These are phyloP conservation scores for Alnus glutinosa DNA, from an alignment of 306 rosid genomes.

Conservation along the genomic window DNA sequence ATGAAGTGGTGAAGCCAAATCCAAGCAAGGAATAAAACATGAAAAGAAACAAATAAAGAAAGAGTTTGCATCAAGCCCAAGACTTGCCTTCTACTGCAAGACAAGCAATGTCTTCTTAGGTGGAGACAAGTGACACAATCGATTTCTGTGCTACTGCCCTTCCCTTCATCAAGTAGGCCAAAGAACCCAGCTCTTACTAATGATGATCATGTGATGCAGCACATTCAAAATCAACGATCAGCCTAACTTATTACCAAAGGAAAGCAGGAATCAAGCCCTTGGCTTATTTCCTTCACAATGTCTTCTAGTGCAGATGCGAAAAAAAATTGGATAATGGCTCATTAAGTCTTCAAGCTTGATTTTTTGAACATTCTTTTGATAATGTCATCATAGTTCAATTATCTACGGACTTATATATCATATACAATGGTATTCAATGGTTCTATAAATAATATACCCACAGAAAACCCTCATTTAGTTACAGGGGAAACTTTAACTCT, in stretches of 20 bases:
- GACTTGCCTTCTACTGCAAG: neutral
- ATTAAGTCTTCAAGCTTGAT: neutral
- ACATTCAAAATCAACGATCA: neutral
- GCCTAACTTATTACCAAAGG: neutral
- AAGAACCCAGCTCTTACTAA: neutral
- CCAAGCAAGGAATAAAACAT: neutral
- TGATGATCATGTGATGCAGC: slow-evolving; percentile 2
- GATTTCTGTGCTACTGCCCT: neutral
- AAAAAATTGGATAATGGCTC: neutral
- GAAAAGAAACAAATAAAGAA: neutral
- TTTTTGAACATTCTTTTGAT: neutral
- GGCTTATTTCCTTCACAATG: neutral
- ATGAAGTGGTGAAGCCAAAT: neutral
- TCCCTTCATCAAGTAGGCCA: neutral
- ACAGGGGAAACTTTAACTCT: no score
- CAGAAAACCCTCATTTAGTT: no score
- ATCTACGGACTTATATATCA: neutral
- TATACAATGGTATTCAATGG: neutral
- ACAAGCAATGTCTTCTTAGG: neutral
- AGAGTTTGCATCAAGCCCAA: neutral
- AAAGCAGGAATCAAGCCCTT: neutral
- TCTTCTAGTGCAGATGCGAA: neutral
- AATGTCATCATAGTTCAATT: neutral
- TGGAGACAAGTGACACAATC: neutral
- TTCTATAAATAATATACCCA: no score